Conservation (phyloP, 805 yeast species). For the Candida sakaeoensis region DNA sequence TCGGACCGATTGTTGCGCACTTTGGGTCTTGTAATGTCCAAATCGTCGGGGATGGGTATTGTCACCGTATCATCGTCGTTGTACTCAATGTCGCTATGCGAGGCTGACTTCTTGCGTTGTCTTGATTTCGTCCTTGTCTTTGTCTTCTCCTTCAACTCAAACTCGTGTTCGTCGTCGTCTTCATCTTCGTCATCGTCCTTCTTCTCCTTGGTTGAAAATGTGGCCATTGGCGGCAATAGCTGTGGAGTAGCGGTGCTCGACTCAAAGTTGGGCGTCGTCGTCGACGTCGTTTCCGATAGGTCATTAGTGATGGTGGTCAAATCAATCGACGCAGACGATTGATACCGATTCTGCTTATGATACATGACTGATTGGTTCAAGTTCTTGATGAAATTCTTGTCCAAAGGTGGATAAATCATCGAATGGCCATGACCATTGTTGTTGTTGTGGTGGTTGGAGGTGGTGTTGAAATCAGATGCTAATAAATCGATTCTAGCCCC, state of each 20-base stretch:
- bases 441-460: too few relatives aligned
- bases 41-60: constrained; percentile 10
- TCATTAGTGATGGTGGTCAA: constrained; percentile 42
- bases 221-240: constrained; percentile 33
- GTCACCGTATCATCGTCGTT: constrained; percentile 11
- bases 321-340: constrained; percentile 47
- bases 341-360: constrained; percentile 26
- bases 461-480: constrained; percentile 21
- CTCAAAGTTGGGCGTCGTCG: constrained; percentile 1
- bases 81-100: neutral
- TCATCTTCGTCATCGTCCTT: neutral
- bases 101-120: neutral
- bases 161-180: neutral
- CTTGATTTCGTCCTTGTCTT: neutral
- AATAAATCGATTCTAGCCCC: constrained; percentile 21
- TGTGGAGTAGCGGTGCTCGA: constrained; percentile 9
- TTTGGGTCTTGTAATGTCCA: constrained; percentile 11
- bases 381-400: constrained; percentile 11
- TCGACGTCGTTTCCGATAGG: neutral
- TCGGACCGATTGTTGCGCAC: constrained; percentile 16
- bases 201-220: constrained; percentile 15
- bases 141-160: neutral
- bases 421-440: too few relatives aligned
- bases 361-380: constrained; percentile 9
- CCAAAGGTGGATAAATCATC: constrained; percentile 2